Evolutionary conservation across 2,329 filamentous ascomycete genomes (phyloP).

Genomic region (Penicillium sclerotiorum): DNA sequence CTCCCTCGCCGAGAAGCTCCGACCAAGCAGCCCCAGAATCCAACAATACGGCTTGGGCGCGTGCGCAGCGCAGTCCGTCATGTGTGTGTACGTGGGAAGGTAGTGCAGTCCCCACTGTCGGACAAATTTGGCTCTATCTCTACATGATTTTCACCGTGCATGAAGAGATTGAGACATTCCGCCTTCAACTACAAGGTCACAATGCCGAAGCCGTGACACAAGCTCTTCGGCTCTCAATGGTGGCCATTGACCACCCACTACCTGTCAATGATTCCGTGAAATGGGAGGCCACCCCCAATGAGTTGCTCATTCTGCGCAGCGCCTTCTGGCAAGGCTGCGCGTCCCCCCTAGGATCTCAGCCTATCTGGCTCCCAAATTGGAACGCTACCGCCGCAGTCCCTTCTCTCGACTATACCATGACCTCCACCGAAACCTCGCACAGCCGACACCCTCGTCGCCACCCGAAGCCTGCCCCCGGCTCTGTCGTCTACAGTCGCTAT

Average conservation of each 20-base stretch:
- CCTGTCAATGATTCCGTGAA: constrained; percentile 17
- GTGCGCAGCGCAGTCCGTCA: constrained; percentile 47
- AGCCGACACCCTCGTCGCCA: constrained; percentile 71
- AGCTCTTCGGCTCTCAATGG: constrained; percentile 39
- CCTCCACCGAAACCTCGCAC: constrained; percentile 53
- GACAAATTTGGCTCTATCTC: constrained; percentile 51
- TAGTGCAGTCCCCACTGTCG: constrained; percentile 39
- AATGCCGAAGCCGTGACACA: constrained; percentile 37
- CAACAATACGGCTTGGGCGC: constrained; percentile 43
- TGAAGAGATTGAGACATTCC: constrained; percentile 47
- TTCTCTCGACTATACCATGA: constrained; percentile 49
- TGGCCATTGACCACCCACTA: constrained; percentile 24
- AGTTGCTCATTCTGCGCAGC: constrained; percentile 55
- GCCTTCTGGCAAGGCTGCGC: constrained; percentile 71
- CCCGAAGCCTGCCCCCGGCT: constrained; percentile 69
- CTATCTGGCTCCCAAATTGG: constrained; percentile 50
- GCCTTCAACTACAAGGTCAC: constrained; percentile 42
- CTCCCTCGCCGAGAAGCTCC: constrained; percentile 25
- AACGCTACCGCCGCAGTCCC: constrained; percentile 31
- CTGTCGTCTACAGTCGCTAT: constrained; percentile 74
- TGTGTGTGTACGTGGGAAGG: constrained; percentile 44
- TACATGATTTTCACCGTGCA: constrained; percentile 48
- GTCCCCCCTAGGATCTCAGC: constrained; percentile 66
- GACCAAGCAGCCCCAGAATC: constrained; percentile 13
- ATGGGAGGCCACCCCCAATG: constrained; percentile 15